These are phyloP conservation scores for Echinochloa phyllopogon DNA, from an alignment of 176 grass and related monocot genomes.

Conservation along the genomic window DNA sequence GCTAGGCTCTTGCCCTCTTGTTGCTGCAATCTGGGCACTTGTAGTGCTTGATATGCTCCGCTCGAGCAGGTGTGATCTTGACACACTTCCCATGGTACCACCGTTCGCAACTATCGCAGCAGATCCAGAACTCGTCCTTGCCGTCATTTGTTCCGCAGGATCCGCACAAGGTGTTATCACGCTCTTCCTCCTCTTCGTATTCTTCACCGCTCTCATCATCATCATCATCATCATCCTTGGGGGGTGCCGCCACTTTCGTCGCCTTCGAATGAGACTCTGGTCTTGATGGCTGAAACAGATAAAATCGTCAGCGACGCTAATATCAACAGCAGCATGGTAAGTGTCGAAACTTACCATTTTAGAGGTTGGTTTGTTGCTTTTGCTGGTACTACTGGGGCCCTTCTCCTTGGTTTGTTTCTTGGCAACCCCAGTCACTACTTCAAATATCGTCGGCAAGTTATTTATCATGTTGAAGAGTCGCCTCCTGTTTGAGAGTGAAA, in stretches of 20 bases:
- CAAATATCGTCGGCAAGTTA: constrained; percentile 91
- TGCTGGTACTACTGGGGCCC: constrained; percentile 68
- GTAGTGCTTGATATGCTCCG: constrained; percentile 98
- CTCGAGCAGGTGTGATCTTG: constrained; percentile 85
- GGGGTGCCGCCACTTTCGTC: constrained; percentile 47
- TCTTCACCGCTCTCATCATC: constrained; percentile 66
- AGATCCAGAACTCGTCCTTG: constrained; percentile 95
- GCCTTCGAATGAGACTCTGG: constrained; percentile 58
- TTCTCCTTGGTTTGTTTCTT: constrained; percentile 96
- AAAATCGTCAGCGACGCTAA: constrained; percentile 4
- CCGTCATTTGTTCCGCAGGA: constrained; percentile 80
- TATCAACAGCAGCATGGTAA: constrained; percentile 8
- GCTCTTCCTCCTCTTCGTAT: constrained; percentile 80
- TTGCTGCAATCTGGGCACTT: constrained; percentile 87
- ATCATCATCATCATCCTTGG: constrained; percentile 70
- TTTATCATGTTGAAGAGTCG: constrained; percentile 96
- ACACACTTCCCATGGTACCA: constrained; percentile 98
- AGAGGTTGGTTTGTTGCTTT: constrained; percentile 69
- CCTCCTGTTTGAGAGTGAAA: constrained; percentile 54
- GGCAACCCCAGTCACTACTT: constrained; percentile 82
- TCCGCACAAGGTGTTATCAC: constrained; percentile 83
- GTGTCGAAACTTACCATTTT: constrained; percentile 65
- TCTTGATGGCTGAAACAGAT: constrained; percentile 51
- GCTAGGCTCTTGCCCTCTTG: constrained; percentile 71
- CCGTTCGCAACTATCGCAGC: constrained; percentile 81